Evolutionary conservation across 2,329 filamentous ascomycete species (phyloP).

Genomic region (Paracoccidioides lutzii): DNA sequence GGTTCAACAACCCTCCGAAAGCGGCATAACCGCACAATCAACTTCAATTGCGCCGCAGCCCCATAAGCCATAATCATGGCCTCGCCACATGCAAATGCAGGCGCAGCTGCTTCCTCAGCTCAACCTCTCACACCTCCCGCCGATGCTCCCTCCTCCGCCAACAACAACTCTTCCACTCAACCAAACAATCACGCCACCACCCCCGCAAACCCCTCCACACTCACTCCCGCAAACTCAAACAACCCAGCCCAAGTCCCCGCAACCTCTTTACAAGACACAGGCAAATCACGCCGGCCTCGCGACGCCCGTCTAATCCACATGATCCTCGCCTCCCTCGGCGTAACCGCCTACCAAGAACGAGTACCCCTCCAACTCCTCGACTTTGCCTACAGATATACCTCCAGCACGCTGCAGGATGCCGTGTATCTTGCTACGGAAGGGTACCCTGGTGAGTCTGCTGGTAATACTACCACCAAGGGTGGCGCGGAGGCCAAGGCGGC

Average conservation of each 20-base stretch:
- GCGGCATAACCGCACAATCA: neutral
- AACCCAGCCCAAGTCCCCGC: constrained; percentile 27
- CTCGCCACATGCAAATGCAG: constrained; percentile 13
- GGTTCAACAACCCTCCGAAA: neutral
- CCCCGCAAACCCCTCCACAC: constrained; percentile 12
- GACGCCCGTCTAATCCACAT: constrained; percentile 40
- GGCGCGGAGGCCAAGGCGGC: constrained; percentile 8
- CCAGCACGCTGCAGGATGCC: constrained; percentile 39
- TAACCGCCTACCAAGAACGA: constrained; percentile 40
- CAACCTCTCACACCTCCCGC: constrained; percentile 34
- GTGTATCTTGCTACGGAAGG: constrained; percentile 39
- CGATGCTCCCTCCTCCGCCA: constrained; percentile 20
- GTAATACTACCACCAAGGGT: constrained; percentile 21
- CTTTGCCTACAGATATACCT: constrained; percentile 43
- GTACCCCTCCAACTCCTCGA: constrained; percentile 40
- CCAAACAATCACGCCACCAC: constrained; percentile 13
- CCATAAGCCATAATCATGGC: constrained; percentile 1
- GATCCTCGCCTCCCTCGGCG: constrained; percentile 36
- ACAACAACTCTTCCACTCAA: constrained; percentile 14
- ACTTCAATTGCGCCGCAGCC: neutral
- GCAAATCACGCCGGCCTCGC: constrained; percentile 35
- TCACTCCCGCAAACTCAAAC: constrained; percentile 10
- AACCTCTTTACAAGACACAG: constrained; percentile 34
- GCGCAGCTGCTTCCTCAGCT: constrained; percentile 17
- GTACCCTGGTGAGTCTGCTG: constrained; percentile 30